Conservation (phyloP, 768 basidiomycete genomes). For the Serendipita indica region DNA sequence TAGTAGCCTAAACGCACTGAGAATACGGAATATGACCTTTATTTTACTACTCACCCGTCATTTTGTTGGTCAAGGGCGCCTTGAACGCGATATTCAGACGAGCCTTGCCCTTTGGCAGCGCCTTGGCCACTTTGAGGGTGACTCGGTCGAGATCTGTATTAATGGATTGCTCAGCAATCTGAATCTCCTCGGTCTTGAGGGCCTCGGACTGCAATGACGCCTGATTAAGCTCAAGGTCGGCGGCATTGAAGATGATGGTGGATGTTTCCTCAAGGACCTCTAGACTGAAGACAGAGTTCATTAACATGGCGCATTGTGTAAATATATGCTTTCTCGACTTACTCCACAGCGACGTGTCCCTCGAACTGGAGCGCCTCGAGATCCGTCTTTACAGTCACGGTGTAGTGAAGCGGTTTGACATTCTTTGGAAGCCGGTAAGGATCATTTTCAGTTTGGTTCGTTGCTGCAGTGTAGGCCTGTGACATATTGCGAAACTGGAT, state of each 20-base stretch:
- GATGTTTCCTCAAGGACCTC: constrained; percentile 48
- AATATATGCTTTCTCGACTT: constrained; percentile 20
- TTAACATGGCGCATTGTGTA: constrained; percentile 7
- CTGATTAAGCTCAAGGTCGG: constrained; percentile 41
- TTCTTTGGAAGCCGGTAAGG: constrained; percentile 43
- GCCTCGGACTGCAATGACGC: constrained; percentile 43
- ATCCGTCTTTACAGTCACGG: constrained; percentile 67
- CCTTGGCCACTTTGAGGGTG: constrained; percentile 40
- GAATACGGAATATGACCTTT: constrained; percentile 15
- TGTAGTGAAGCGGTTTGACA: constrained; percentile 62
- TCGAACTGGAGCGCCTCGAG: constrained; percentile 59
- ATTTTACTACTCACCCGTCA: constrained; percentile 41
- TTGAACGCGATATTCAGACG: constrained; percentile 54
- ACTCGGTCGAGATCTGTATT: constrained; percentile 53
- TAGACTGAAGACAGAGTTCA: constrained; percentile 30
- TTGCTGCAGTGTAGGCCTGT: neutral
- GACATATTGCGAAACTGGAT: neutral
- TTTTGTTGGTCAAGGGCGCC: constrained; percentile 47
- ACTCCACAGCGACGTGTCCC: constrained; percentile 64
- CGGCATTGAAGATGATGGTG: constrained; percentile 48
- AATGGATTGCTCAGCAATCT: constrained; percentile 30
- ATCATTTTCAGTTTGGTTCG: neutral
- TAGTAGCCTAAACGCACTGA: constrained; percentile 38
- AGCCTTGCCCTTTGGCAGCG: constrained; percentile 54
- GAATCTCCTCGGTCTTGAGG: constrained; percentile 32